Evolutionary conservation across 108 stramenopile species (phyloP), one percentile per base, ranked within the genome.

Genomic region (Skeletonema potamos): DNA sequence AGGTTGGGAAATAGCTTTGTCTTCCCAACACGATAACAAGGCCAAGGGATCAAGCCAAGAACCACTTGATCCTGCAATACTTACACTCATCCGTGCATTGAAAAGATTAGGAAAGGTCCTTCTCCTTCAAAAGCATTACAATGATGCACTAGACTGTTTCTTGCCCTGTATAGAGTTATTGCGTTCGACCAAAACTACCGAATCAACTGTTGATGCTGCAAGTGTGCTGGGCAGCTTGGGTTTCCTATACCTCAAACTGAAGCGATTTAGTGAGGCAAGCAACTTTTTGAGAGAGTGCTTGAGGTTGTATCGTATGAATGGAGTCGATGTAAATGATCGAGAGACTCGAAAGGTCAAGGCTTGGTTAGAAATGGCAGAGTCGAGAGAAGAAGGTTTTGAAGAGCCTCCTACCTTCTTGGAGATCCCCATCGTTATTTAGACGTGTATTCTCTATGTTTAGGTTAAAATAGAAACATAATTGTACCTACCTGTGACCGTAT

Each of bases 261-360:
- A 70, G 8, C 59, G 57, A 64, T 77, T 69, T 32, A 34, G 12
- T 11, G 69, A 70, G 62, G 43, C 76, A 11, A 70, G 69, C 33
- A 77, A 77, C 51, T 77, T 77, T 60, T 60, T 77, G 55, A 66
- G 58, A 54, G 68, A 77, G 24, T 77, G 76, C 48, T 60, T 77
- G n/a, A 62, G 76, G 26, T 34, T 77, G 68, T 77, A 70, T 51
- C 68, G 43, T 18, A 43, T 11, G 17, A 77, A 77, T 77, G 76
- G 75, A 41, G 68, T 76, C 0, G 62, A 69, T 48, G 55, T 2
- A 27, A 64, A 77, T 46, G 57, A 77, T 46, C 62, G 76, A 27
- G 76, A 77, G 59, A 69, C 68, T n/a, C 54, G 29, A 8, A 77
- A 77, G 28, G 27, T 77, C 62, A 62, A 58, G 32, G 58, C 76